Conservation (phyloP, 1,284 basidiomycete species). For the Volvariella surrecta region DNA sequence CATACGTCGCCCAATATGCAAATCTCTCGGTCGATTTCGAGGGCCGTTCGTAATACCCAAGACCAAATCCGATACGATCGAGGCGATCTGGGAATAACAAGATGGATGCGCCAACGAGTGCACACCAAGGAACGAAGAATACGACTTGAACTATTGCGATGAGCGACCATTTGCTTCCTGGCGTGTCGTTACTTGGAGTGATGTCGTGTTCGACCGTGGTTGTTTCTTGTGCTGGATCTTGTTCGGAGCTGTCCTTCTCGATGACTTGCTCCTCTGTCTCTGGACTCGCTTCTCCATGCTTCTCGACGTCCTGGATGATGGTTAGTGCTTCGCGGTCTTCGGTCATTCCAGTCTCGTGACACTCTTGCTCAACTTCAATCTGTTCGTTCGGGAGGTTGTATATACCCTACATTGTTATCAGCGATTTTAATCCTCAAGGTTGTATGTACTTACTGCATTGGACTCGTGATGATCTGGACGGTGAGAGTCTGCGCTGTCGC, state of each 20-base stretch:
- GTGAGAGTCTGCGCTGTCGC: no score
- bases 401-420: conserved; percentile 10
- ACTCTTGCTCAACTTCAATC: conserved; percentile 5
- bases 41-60: conserved; percentile 23
- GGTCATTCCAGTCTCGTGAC: not conserved
- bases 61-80: conserved; percentile 25
- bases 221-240: no score
- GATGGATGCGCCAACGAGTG: conserved; percentile 30
- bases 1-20: conserved; percentile 31
- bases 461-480: no score
- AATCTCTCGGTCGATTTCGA: conserved; percentile 28
- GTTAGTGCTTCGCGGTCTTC: not conserved
- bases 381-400: conserved; percentile 13
- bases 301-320: no score
- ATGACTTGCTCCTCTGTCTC: no score
- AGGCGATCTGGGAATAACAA: conserved; percentile 27
- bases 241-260: no score
- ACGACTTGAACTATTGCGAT: conserved; percentile 11
- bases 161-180: not conserved
- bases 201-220: no score
- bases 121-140: conserved; percentile 36
- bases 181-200: no score
- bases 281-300: no score
- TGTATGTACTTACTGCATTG: no score
- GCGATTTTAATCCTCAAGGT: not conserved